A percentile compares a stretch with the other conserved stretches of the same genome.
Conservation (phyloP, 169 alveolate species). For the Cryptosporidium parvum region DNA sequence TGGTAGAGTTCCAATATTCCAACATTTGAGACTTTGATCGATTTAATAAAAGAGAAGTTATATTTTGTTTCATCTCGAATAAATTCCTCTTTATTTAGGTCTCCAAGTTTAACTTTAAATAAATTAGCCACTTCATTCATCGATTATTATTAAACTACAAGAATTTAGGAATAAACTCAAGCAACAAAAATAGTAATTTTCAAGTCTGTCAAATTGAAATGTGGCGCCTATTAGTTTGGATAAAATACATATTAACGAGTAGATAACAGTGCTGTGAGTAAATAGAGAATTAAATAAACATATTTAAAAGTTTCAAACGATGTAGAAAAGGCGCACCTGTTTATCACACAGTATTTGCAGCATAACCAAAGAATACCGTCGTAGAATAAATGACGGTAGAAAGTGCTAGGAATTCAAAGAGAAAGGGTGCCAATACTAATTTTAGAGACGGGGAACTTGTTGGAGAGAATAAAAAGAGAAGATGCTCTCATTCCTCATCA, state of each 20-base stretch:
- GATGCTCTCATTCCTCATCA: not conserved
- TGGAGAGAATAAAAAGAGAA: not conserved
- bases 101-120: not conserved
- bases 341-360: not conserved
- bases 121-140: not conserved
- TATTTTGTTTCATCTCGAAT: not conserved
- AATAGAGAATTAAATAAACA: not conserved
- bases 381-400: slow-evolving; percentile 4
- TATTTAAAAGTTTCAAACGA: not conserved
- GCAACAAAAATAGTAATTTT: not conserved
- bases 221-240: not conserved
- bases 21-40: slow-evolving; percentile 13
- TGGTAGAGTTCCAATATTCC: slow-evolving; percentile 51
- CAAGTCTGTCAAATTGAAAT: not conserved
- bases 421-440: not conserved
- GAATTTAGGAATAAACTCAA: not conserved
- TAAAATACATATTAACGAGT: not conserved
- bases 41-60: slow-evolving; percentile 5
- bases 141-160: not conserved
- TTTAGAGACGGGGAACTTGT: not conserved
- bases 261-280: not conserved
- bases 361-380: not conserved
- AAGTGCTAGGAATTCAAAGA: not conserved
- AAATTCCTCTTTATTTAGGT: not conserved
- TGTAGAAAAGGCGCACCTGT: not conserved